Evolutionary conservation across 495 filamentous ascomycete genomes (phyloP), one percentile per base, ranked within the genome.

Genomic region (Penicillium lividum): DNA sequence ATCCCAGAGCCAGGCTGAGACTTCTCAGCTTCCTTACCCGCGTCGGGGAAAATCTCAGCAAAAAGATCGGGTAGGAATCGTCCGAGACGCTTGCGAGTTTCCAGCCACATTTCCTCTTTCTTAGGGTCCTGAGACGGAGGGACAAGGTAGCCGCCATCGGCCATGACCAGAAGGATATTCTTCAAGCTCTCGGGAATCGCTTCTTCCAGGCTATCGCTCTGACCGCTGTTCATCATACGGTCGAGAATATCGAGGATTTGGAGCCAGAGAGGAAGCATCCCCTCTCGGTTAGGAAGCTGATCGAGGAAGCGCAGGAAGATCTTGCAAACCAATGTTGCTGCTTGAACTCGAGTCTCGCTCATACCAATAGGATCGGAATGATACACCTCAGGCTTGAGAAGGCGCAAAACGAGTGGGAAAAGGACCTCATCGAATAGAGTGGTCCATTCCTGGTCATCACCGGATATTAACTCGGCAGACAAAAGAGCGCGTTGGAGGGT

Each of bases 151-250:
- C 90, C 93, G 40, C 87, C 91, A 68, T 85, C 92, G 3, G 91
- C 85, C 94, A 99, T 98, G 62, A 99, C 93, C 13, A 98, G 81
- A 13, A 99, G 79, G 52, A 98, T 91, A 60, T 99, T 99, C 74
- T 98, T 99, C 59, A 99, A 76, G 63, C 89, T 92, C 69, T 99
- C 95, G 5, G 92, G 91, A 4, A 99, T 91, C 30, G 94, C 57
- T 34, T 60, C 57, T 51, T 60, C 51, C 68, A 96, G 73, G 64
- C 87, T 92, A 66, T 96, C 91, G 11, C 90, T 90, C 71, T 96
- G 92, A 4, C 94, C 94, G 64, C 91, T 95, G 70, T 97, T 96
- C 88, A 98, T 96, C 64, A 98, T 81, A 29, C 94, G 83, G 65
- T 98, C 94, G 80, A 98, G 93, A 53, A 98, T 90, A 70, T 94